These are phyloP conservation scores for Endocladia muricata DNA, from an alignment of 31 red algal genomes.

Conservation along the genomic window DNA sequence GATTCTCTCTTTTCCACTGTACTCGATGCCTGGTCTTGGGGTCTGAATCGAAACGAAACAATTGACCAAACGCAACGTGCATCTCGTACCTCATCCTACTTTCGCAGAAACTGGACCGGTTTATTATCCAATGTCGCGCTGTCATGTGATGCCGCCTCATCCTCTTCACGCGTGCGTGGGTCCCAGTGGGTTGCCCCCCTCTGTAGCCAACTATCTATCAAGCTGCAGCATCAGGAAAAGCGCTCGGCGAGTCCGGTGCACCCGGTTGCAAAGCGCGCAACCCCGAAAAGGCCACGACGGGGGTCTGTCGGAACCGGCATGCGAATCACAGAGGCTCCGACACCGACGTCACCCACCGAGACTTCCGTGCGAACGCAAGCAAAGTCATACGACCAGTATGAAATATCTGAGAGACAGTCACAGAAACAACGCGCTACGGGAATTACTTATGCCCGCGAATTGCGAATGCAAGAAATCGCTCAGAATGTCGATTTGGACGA, in stretches of 20 bases:
- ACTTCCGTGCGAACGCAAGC: background rate
- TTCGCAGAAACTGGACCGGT: too few species aligned
- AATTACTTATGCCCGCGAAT: constrained; percentile 28
- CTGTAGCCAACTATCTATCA: too few species aligned
- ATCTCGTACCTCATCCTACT: too few species aligned
- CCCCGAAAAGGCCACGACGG: background rate
- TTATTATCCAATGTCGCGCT: too few species aligned
- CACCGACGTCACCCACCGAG: background rate
- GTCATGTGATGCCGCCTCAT: too few species aligned
- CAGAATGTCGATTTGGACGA: constrained; percentile 28
- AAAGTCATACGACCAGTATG: background rate
- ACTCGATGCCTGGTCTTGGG: background rate
- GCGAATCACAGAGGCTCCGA: background rate
- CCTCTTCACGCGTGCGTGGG: too few species aligned
- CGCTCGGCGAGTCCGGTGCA: too few species aligned
- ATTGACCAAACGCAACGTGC: too few species aligned
- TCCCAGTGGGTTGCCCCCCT: too few species aligned
- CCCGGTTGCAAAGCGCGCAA: background rate
- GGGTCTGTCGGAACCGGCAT: background rate
- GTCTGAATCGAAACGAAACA: background rate
- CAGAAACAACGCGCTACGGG: background rate
- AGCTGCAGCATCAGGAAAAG: too few species aligned
- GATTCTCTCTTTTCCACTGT: background rate
- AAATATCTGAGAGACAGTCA: background rate
- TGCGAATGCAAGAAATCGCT: constrained; percentile 24